These are phyloP conservation scores for Vitis amurensis DNA, from an alignment of 164 flowering plant genomes.

Conservation along the genomic window DNA sequence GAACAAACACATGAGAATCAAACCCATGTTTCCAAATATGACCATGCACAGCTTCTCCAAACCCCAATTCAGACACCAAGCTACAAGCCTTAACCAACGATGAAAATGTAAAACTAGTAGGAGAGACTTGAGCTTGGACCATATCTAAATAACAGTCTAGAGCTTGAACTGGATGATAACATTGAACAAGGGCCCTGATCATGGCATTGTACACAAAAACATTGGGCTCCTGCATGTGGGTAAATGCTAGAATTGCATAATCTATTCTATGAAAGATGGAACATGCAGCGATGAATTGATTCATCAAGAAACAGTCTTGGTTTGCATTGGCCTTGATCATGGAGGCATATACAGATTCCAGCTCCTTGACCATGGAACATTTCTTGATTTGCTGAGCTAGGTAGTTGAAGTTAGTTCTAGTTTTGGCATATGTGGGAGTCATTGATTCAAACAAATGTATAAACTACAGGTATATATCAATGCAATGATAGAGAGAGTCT, in stretches of 20 bases:
- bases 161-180: conserved; percentile 39
- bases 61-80: conserved; percentile 12
- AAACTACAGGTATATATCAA: too few relatives aligned
- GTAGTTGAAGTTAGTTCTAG: too few relatives aligned
- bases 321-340: conserved; percentile 48
- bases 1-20: conserved; percentile 52
- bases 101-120: conserved; percentile 68
- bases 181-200: conserved; percentile 47
- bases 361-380: conserved; percentile 32
- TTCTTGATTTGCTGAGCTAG: conserved; percentile 28
- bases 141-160: conserved; percentile 38
- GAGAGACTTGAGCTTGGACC: conserved; percentile 38
- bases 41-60: conserved; percentile 60
- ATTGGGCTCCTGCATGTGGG: conserved; percentile 57
- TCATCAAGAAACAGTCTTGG: conserved; percentile 57
- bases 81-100: conserved; percentile 66
- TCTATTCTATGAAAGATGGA: conserved; percentile 32
- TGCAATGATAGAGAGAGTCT: too few relatives aligned
- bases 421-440: too few relatives aligned
- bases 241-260: conserved; percentile 46
- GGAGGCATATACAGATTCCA: conserved; percentile 44
- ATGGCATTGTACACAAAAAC: conserved; percentile 74
- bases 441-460: too few relatives aligned
- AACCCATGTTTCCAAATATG: conserved; percentile 71
- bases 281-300: conserved; percentile 61